Evolutionary conservation across 345 rosid species (phyloP).

Genomic region (Syzygium oleosum): DNA sequence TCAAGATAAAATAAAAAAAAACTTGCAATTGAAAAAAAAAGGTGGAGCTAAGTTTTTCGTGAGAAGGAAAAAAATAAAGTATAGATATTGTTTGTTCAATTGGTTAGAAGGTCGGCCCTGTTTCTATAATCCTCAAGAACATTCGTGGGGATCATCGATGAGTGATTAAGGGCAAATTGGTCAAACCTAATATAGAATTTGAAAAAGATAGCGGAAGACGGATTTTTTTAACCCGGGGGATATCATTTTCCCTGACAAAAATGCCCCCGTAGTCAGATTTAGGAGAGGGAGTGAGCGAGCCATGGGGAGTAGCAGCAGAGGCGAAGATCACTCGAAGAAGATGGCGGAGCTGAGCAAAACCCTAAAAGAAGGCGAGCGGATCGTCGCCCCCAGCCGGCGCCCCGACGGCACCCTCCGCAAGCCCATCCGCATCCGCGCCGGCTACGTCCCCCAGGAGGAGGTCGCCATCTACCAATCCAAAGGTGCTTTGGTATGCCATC

Average conservation of each 20-base stretch:
- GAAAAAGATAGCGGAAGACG: not conserved
- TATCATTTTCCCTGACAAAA: not conserved
- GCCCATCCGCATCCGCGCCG: slow-evolving; percentile 83
- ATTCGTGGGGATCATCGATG: not conserved
- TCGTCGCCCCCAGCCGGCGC: slow-evolving; percentile 73
- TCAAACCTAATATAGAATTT: not conserved
- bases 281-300: not conserved
- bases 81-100: not conserved
- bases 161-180: not conserved
- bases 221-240: not conserved
- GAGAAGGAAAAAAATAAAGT: accelerated
- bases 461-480: slow-evolving; percentile 82
- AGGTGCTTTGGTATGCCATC: slow-evolving; percentile 64
- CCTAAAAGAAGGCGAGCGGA: slow-evolving; percentile 96
- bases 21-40: not conserved
- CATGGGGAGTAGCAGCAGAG: slow-evolving; percentile 27
- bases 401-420: slow-evolving; percentile 91
- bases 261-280: not conserved
- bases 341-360: slow-evolving; percentile 77
- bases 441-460: slow-evolving; percentile 84
- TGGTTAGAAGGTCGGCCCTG: not conserved
- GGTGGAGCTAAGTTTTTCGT: not conserved
- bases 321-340: slow-evolving; percentile 34
- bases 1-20: not conserved
- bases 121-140: not conserved